A percentile compares a stretch with the other conserved stretches of the same genome.
These are phyloP conservation scores for Umbelopsis sp. DNA, from an alignment of 192 early-diverging fungal species.

Conservation along the genomic window DNA sequence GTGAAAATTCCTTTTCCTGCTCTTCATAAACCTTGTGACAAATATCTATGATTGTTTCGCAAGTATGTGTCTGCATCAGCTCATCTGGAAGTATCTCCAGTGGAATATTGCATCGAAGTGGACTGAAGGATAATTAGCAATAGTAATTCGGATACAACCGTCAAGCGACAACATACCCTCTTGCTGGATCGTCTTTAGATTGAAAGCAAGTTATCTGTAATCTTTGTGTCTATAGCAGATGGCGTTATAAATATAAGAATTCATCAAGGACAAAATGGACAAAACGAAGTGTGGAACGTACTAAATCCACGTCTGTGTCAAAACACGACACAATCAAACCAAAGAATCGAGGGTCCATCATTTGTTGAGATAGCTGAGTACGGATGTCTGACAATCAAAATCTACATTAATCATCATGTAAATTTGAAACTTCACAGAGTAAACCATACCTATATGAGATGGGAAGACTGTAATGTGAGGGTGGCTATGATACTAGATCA, in stretches of 20 bases:
- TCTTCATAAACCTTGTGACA: conserved; percentile 45
- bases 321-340: conserved; percentile 57
- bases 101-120: conserved; percentile 33
- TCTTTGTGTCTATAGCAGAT: conserved; percentile 42
- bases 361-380: conserved; percentile 50
- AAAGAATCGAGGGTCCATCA: conserved; percentile 52
- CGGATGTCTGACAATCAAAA: conserved; percentile 38
- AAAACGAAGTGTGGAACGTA: conserved; percentile 4
- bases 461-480: conserved; percentile 57
- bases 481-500: conserved; percentile 52
- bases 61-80: conserved; percentile 32
- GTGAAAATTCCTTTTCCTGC: conserved; percentile 38
- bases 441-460: conserved; percentile 47
- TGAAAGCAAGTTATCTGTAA: conserved; percentile 53
- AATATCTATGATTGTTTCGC: conserved; percentile 39
- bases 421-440: not conserved
- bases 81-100: conserved; percentile 38
- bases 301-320: conserved; percentile 41
- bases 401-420: not conserved
- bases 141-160: not conserved
- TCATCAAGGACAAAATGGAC: not conserved
- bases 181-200: conserved; percentile 20
- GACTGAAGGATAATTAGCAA: conserved; percentile 11
- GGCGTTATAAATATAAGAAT: not conserved
- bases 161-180: not conserved